Evolutionary conservation across 164 flowering plant species (phyloP), one percentile per base, ranked within the genome.

Genomic region (Hamamelis virginiana): DNA sequence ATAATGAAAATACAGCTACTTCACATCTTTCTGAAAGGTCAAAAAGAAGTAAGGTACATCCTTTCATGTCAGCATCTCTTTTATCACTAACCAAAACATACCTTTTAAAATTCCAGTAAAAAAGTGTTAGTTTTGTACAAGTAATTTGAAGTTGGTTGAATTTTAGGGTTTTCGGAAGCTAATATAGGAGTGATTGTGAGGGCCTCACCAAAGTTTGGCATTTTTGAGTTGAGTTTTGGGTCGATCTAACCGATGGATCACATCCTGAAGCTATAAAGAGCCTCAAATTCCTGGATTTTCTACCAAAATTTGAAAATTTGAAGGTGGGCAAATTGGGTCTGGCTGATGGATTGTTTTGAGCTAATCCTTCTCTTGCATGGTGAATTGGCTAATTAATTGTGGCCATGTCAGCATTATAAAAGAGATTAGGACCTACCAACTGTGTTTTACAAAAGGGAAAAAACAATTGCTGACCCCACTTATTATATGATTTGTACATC

Each of bases 21-120:
- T 47, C 76, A 62, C 62, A 62, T 63, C 50, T 63, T 71, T 60
- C 18, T 77, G 84, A 81, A 59, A 75, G 65, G 61, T 69, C 83
- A 47, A 64, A 68, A 25, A 72, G 70, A 70, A 85, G 68, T 74
- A 80, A 82, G 85, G 89, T 85, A 70, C 41, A 25, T 23, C 41
- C 13, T 47, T 52, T 69, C 28, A 25, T 50, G n/a, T 9, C 16
- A 6, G 19, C 19, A 33, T 22, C 38, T 60, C 28, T 38, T 8
- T 60, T 8, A 6, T 55, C 22, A 16, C 8, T n/a, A 66, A 41
- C 60, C 15, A 27, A 26, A 11, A 62, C 16, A 47, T 16, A 11
- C 12, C 51, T 16, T 12, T n/a, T 47, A 11, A 62, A 26, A 5
- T 41, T 62, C 27, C 11, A 19, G 6, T 21, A 11, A n/a, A n/a